Evolutionary conservation across 2,329 filamentous ascomycete genomes (phyloP), one percentile per base, ranked within the genome.

Genomic region (Pyrenophora seminiperda): DNA sequence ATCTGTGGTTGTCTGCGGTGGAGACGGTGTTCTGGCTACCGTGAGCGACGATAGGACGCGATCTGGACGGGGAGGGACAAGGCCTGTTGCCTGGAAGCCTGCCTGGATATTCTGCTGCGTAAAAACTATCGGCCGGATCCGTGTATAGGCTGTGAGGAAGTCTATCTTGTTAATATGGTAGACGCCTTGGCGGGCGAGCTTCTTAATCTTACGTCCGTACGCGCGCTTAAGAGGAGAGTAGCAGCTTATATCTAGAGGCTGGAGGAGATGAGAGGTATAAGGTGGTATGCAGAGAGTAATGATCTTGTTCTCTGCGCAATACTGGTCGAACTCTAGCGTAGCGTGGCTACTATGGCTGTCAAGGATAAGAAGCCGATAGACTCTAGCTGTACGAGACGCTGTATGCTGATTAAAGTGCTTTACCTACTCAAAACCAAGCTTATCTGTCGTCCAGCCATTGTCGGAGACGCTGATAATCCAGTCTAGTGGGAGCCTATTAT

Each of bases 161-260:
- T n/a, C n/a, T n/a, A n/a, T n/a, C n/a, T n/a, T n/a, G n/a, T n/a
- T n/a, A n/a, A n/a, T n/a, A n/a, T n/a, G n/a, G n/a, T n/a, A n/a
- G n/a, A n/a, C n/a, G n/a, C n/a, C n/a, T n/a, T n/a, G n/a, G n/a
- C n/a, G n/a, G n/a, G n/a, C n/a, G n/a, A n/a, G n/a, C n/a, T n/a
- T n/a, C n/a, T n/a, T n/a, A n/a, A n/a, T n/a, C n/a, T n/a, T n/a
- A n/a, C n/a, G n/a, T n/a, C n/a, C n/a, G n/a, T n/a, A 62, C 41
- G 52, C 48, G 19, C 50, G 15, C 18, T 50, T 45, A 58, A 63
- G 63, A 18, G 62, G 62, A 65, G 57, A 42, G 60, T 76, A 77
- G 58, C 62, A 71, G 19, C 61, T 61, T 33, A 76, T 56, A 68
- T 77, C 62, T 46, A 77, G 70, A 41, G 66, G 73, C 59, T 78